Evolutionary conservation across 345 rosid species (phyloP), one percentile per base, ranked within the genome.

Genomic region (Hibiscus tridactylites): DNA sequence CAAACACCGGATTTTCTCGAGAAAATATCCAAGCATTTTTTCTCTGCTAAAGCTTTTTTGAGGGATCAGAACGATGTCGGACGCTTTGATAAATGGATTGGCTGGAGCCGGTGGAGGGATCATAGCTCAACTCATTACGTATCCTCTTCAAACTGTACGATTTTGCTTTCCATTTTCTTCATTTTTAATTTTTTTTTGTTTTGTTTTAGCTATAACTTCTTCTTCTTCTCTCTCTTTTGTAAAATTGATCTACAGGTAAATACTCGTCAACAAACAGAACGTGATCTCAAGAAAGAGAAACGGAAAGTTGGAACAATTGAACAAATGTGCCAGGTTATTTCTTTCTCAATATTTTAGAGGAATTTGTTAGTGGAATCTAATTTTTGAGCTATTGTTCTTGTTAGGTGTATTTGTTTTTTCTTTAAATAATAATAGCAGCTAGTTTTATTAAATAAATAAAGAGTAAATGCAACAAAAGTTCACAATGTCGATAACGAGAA

Each of bases 61-160:
- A 16, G 75, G 74, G 59, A 76, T 15, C 10, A 6, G 9, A 8
- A 61, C 47, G 69, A 95, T 95, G 99, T 95, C 99, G 13, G 99
- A 92, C 77, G 98, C 99, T 77, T 49, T 92, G 88, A 92, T 95
- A 78, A 92, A 88, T 75, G 99, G 98, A 29, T 84, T 95, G 76
- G 92, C 99, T 65, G 97, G 97, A 63, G 97, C 97, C 50, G 96
- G 96, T 39, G 99, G 97, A 12, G 97, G 97, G 82, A 95, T 92
- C 89, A 89, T 95, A 64, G 96, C 97, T 84, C 97, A 92, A 64
- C 91, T 95, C 59, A 83, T 92, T 79, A 90, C 97, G 7, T 92
- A 95, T 81, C 98, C 99, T 79, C 97, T 92, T 71, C 98, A 92
- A 83, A 88, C 93, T 52, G 99, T 92, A 81, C 47, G 80, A 69